Evolutionary conservation across 176 grass and related monocot genomes (phyloP), one percentile per base, ranked within the genome.

Genomic region (Stipa capillata): DNA sequence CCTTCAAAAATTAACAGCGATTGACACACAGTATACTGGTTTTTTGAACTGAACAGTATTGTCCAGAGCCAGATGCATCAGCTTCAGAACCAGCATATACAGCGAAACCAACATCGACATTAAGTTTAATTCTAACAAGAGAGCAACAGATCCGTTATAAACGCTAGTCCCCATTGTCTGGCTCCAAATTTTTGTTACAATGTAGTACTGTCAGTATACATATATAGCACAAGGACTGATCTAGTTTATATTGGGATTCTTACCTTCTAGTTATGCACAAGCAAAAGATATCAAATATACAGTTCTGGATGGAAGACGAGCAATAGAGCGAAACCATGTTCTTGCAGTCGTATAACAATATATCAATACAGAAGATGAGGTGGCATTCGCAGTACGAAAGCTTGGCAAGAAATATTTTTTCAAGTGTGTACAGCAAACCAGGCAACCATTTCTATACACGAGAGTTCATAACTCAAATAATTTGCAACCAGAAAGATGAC

Each of bases 51-150:
- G n/a, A n/a, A 89, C 44, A 91, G 85, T 8, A 49, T 91, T 58
- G 89, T 85, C 54, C 88, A 91, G n/a, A 66, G 85, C 89, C 13
- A 87, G 89, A 49, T 87, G 85, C 72, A 71, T 27, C 7, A n/a
- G 28, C 33, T 91, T 91, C 76, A 69, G 89, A 17, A 72, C 57
- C 54, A 71, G 64, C 23, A 78, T 91, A 17, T 87, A 91, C 71
- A 87, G 67, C 8, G 89, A 91, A 47, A 84, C 77, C 62, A 82
- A 85, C 81, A 87, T 91, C 51, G 51, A 81, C 29, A n/a, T n/a
- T n/a, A n/a, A n/a, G n/a, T n/a, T n/a, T n/a, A n/a, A n/a, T n/a
- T n/a, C n/a, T n/a, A n/a, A 29, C 10, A 58, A 29, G 24, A 58
- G 18, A 7, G 9, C 25, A 58, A 6, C 11, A 58, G 25, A 25